Evolutionary conservation across 2,329 filamentous ascomycete genomes (phyloP), one percentile per base, ranked within the genome.

Genomic region (Clonostachys solani): DNA sequence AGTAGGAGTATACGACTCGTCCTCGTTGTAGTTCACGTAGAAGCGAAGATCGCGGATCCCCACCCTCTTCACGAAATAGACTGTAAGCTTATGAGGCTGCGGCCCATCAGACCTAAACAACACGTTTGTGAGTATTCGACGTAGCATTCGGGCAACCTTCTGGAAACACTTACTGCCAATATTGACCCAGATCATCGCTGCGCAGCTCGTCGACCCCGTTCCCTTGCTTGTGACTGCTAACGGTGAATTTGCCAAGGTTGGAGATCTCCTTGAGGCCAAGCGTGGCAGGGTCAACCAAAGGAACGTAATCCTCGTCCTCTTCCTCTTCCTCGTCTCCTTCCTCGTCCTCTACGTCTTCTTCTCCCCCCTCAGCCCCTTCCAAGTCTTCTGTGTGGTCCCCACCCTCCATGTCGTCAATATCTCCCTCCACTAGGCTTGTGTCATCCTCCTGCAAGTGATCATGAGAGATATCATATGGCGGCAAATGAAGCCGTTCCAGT

Each of bases 1-100:
- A 2, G 92, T 97, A 0, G 94, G 94, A 4, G 94, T 99, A 65
- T 99, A 99, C 40, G 88, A 94, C 68, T 99, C 94, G 66, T 99
- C 94, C 46, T 89, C 82, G 52, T 86, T 84, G 65, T 95, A 96
- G 69, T 99, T 92, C 41, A 99, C 84, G 56, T 87, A 92, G 57
- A 94, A 82, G n/a, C 88, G 79, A 45, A 94, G 83, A 29, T 84
- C 82, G 6, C 85, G 83, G 51, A 94, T 90, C 49, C 84, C 84
- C 40, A 92, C 89, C 8, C 88, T 80, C 57, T 91, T 90, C 67
- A 90, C 84, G 65, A 94, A 94, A 66, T 94, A 89, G 38, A 94
- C 87, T 50, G 88, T 92, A 43, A 94, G 76, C 52, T 84, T 80
- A 60, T 94, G 89, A 5, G 89, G 89, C 61, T 94, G 89, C 2